These are phyloP conservation scores for Themeda triandra DNA, from an alignment of 176 grass and related monocot species.

Conservation along the genomic window DNA sequence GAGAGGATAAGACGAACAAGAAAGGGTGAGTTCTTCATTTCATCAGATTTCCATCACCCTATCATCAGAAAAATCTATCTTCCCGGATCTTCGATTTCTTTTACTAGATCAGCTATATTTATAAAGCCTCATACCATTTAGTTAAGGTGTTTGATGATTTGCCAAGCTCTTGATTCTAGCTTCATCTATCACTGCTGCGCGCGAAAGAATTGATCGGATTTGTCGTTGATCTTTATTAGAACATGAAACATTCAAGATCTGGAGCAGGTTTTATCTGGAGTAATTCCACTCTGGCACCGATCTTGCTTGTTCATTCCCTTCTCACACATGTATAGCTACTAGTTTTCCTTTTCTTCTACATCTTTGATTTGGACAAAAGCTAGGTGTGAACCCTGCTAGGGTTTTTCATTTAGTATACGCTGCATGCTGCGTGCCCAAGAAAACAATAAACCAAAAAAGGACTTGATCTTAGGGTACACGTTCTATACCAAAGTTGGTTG, in stretches of 20 bases:
- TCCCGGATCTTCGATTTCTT: neutral
- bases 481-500: neutral
- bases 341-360: neutral
- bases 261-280: neutral
- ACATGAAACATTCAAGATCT: slow-evolving; percentile 3
- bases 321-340: neutral
- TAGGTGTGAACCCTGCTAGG: slow-evolving; percentile 38
- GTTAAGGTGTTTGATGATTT: neutral
- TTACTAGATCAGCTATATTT: neutral
- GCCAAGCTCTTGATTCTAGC: neutral
- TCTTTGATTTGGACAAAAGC: slow-evolving; percentile 25
- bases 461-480: slow-evolving; percentile 1
- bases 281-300: neutral
- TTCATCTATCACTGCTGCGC: neutral
- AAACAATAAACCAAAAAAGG: slow-evolving; percentile 29
- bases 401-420: slow-evolving; percentile 41
- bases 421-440: slow-evolving; percentile 13
- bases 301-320: neutral
- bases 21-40: slow-evolving; percentile 59
- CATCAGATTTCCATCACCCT: slow-evolving; percentile 3
- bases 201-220: neutral
- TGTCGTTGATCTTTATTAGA: neutral
- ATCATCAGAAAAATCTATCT: neutral
- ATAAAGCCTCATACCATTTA: neutral
- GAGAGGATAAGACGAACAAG: slow-evolving; percentile 55